These are phyloP conservation scores for Coniochaeta sp. DNA, from an alignment of 2,329 filamentous ascomycete genomes.

Conservation along the genomic window DNA sequence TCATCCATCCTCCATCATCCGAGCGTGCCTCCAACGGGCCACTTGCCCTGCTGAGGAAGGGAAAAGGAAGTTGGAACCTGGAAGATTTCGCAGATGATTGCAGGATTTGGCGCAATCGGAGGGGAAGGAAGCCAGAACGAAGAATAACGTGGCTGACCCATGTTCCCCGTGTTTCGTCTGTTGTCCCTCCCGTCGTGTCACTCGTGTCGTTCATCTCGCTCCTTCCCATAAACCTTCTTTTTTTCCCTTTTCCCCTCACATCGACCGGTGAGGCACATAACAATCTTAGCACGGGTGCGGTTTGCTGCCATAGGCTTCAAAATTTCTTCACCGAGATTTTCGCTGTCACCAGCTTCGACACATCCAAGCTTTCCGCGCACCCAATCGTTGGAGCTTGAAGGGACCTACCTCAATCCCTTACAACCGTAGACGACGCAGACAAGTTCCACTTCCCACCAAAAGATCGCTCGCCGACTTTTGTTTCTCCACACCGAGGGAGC, in stretches of 20 bases:
- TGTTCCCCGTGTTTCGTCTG: neutral
- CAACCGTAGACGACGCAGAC: neutral
- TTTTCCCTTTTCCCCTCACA: neutral
- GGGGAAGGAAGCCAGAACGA: neutral
- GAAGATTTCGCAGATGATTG: neutral
- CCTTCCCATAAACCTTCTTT: neutral
- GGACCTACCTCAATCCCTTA: neutral
- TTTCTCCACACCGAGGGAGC: slow-evolving; percentile 1
- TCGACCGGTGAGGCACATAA: slow-evolving; percentile 1
- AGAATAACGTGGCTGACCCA: neutral
- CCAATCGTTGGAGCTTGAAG: neutral
- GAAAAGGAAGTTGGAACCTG: neutral
- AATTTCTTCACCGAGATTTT: slow-evolving; percentile 3
- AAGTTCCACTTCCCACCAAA: neutral
- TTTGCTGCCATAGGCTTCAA: neutral
- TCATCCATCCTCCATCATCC: neutral
- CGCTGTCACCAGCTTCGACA: neutral
- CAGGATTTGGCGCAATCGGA: neutral
- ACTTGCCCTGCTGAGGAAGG: neutral
- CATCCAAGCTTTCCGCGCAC: neutral
- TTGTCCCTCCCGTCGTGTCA: neutral
- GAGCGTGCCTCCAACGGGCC: neutral
- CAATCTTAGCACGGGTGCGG: neutral
- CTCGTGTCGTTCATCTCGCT: neutral
- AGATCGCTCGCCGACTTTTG: neutral